Evolutionary conservation across 306 rosid species (phyloP).

Genomic region (Vigna trinervia): DNA sequence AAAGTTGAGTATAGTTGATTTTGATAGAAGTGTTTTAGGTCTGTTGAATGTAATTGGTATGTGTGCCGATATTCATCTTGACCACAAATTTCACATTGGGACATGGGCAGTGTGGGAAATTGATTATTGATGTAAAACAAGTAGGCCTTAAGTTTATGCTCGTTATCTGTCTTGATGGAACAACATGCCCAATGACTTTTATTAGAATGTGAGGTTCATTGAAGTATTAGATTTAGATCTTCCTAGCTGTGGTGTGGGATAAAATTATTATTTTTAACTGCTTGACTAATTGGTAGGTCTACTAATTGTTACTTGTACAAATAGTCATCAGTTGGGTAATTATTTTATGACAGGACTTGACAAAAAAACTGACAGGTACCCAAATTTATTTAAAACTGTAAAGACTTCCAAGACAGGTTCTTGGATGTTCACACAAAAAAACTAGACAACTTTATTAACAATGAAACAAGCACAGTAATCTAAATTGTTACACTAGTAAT

Average conservation of each 20-base stretch:
- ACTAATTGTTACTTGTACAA: not conserved
- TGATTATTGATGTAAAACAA: not conserved
- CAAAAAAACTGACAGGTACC: no score
- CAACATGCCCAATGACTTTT: constrained; percentile 4
- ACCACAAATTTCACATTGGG: not conserved
- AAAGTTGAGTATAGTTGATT: not conserved
- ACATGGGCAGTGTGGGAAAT: constrained; percentile 8
- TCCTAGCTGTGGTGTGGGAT: not conserved
- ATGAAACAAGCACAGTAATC: no score
- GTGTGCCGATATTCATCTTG: not conserved
- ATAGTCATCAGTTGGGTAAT: not conserved
- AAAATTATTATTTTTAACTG: constrained; percentile 2
- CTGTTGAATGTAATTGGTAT: not conserved
- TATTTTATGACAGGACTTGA: not conserved
- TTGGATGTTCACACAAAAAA: no score
- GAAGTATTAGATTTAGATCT: not conserved
- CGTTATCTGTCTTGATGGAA: constrained; percentile 10
- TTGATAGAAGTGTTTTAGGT: not conserved
- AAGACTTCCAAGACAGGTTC: no score
- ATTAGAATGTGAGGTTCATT: constrained; percentile 10
- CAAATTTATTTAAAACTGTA: no score
- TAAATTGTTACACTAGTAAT: no score
- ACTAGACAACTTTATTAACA: no score
- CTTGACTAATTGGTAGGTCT: constrained; percentile 26
- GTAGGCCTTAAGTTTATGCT: not conserved